phyloP scores from a whole-genome alignment of 108 stramenopile species.

The Hondaea fermentalgiana region DNA sequence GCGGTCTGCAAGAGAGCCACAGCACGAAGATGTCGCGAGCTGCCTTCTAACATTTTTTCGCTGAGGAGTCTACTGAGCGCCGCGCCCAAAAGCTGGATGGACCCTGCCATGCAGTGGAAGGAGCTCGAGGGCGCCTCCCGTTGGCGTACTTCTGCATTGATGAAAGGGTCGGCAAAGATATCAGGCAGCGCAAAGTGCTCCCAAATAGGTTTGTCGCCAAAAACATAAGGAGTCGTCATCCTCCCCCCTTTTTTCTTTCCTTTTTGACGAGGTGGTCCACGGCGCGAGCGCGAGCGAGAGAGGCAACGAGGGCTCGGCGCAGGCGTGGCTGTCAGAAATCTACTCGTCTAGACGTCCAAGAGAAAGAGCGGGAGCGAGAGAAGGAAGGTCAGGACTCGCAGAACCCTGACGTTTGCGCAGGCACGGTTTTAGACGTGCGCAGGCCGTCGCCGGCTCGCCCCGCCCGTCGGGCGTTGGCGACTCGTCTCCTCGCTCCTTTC shows the following conservation, averaged over 20 bases:
- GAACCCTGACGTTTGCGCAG: too few species aligned
- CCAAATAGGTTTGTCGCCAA: slow-evolving; percentile 16
- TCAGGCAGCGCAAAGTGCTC: not conserved
- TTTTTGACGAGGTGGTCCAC: too few species aligned
- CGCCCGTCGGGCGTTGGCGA: too few species aligned
- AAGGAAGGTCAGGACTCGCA: too few species aligned
- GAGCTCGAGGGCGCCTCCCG: not conserved
- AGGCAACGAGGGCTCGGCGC: too few species aligned
- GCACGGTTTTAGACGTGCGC: too few species aligned
- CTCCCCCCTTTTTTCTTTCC: not conserved
- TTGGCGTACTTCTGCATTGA: not conserved
- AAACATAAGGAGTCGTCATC: not conserved
- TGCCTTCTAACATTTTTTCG: not conserved
- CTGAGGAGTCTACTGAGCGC: not conserved
- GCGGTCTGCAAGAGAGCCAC: not conserved
- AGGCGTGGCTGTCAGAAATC: too few species aligned
- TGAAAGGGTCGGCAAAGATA: not conserved
- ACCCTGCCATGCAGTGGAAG: not conserved
- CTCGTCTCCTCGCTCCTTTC: too few species aligned
- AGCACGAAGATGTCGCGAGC: not conserved
- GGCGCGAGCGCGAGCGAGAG: too few species aligned
- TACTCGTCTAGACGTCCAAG: too few species aligned
- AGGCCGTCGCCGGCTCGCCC: too few species aligned
- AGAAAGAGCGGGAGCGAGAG: too few species aligned
- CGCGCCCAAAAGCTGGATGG: not conserved